Evolutionary conservation across 1,139 yeast species (phyloP).

Genomic region (Meyerozyma guilliermondii): DNA sequence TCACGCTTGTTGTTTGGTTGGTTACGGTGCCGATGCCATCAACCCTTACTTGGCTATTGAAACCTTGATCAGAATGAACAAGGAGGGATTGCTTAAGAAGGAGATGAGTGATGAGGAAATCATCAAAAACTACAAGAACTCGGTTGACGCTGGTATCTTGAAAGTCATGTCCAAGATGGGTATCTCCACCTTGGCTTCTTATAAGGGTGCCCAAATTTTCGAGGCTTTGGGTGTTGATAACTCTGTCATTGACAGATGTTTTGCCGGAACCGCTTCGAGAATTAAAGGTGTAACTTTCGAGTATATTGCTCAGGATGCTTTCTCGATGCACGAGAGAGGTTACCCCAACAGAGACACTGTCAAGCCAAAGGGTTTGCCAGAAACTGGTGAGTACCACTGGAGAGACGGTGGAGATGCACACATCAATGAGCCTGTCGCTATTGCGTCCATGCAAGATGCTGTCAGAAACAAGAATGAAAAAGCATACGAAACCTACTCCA

Average conservation of each 20-base stretch:
- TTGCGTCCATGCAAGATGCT: conserved; percentile 94
- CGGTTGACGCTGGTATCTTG: conserved; percentile 85
- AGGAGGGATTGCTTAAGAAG: conserved; percentile 69
- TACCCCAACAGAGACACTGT: conserved; percentile 74
- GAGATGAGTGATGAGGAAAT: conserved; percentile 55
- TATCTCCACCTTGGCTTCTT: conserved; percentile 93
- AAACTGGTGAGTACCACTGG: conserved; percentile 97
- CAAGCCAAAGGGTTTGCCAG: conserved; percentile 75
- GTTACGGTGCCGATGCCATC: conserved; percentile 96
- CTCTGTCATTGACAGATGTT: conserved; percentile 91
- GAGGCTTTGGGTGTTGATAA: conserved; percentile 96
- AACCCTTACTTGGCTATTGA: conserved; percentile 94
- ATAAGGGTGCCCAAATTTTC: conserved; percentile 97
- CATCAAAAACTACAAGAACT: conserved; percentile 70
- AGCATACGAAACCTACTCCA: conserved; percentile 87
- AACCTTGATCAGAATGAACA: conserved; percentile 77
- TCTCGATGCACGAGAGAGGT: conserved; percentile 89
- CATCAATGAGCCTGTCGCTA: conserved; percentile 89
- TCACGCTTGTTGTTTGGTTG: conserved; percentile 89
- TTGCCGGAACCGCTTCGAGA: conserved; percentile 96
- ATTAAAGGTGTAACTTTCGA: conserved; percentile 94
- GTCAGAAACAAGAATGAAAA: conserved; percentile 92
- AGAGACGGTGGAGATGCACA: conserved; percentile 98
- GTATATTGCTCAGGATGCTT: conserved; percentile 93
- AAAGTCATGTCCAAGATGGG: conserved; percentile 99